Percentiles rank a stretch among this genome's conserved stretches.
Evolutionary conservation across 176 grass and related monocot genomes (phyloP).

Genomic region (Ampelocalamus luodianensis): DNA sequence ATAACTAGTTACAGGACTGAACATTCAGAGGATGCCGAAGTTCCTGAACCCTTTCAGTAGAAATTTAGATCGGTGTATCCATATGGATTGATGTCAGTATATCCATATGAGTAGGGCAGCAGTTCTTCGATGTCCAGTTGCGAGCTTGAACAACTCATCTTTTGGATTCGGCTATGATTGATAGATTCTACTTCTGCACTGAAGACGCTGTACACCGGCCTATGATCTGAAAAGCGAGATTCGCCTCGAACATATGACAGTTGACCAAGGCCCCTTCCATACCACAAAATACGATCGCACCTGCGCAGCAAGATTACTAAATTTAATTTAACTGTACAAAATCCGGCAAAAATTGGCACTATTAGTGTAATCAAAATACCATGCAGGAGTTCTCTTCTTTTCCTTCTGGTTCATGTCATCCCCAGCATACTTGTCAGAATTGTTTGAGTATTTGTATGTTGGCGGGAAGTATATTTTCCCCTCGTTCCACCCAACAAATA

Average conservation of each 20-base stretch:
- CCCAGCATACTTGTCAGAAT: slow-evolving; percentile 89
- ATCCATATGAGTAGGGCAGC: slow-evolving; percentile 80
- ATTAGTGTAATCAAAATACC: slow-evolving; percentile 48
- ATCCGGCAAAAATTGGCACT: neutral
- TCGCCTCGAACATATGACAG: slow-evolving; percentile 92
- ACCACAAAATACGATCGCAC: slow-evolving; percentile 98
- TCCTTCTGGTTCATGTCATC: slow-evolving; percentile 90
- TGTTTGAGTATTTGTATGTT: slow-evolving; percentile 97
- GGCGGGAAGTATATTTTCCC: slow-evolving; percentile 96
- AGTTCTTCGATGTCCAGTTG: slow-evolving; percentile 86
- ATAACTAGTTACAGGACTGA: slow-evolving; percentile 7
- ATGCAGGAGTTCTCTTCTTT: slow-evolving; percentile 93
- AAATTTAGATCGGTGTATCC: slow-evolving; percentile 86
- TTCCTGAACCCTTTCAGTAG: slow-evolving; percentile 58
- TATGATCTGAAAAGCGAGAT: slow-evolving; percentile 91
- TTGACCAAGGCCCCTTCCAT: slow-evolving; percentile 82
- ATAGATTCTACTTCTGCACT: slow-evolving; percentile 89
- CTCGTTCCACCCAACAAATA: slow-evolving; percentile 88
- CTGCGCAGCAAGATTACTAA: slow-evolving; percentile 36
- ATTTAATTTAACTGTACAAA: slow-evolving; percentile 31
- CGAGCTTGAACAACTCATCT: slow-evolving; percentile 79
- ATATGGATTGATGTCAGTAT: slow-evolving; percentile 68
- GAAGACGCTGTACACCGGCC: slow-evolving; percentile 89
- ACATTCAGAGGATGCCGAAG: neutral
- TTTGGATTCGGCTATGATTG: slow-evolving; percentile 92